Evolutionary conservation across 2,329 filamentous ascomycete genomes (phyloP).

Genomic region (Pseudogymnoascus sp.): DNA sequence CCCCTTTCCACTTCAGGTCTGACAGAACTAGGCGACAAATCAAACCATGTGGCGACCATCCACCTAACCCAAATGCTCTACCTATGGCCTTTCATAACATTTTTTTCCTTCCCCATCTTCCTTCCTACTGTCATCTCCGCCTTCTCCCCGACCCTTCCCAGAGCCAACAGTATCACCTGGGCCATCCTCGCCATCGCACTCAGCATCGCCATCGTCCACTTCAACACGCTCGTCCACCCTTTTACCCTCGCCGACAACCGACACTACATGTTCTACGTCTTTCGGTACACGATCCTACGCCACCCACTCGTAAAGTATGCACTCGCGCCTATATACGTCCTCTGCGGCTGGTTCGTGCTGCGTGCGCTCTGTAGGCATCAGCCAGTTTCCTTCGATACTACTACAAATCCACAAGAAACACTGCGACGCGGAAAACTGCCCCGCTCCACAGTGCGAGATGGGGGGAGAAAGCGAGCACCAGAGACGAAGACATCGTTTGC

Average conservation of each 20-base stretch:
- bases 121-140: slow-evolving; percentile 41
- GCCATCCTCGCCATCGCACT: neutral
- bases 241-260: slow-evolving; percentile 95
- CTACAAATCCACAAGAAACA: slow-evolving; percentile 14
- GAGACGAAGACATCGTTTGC: slow-evolving; percentile 39
- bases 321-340: slow-evolving; percentile 61
- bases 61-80: slow-evolving; percentile 92
- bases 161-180: slow-evolving; percentile 4
- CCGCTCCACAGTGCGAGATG: slow-evolving; percentile 11
- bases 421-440: slow-evolving; percentile 9
- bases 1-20: neutral
- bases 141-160: slow-evolving; percentile 30
- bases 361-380: slow-evolving; percentile 38
- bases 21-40: slow-evolving; percentile 66
- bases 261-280: slow-evolving; percentile 96
- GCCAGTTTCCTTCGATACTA: slow-evolving; percentile 16
- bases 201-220: slow-evolving; percentile 49
- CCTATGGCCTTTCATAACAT: slow-evolving; percentile 80
- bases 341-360: slow-evolving; percentile 61
- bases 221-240: slow-evolving; percentile 90
- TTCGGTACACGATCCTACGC: slow-evolving; percentile 68
- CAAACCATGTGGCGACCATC: slow-evolving; percentile 82
- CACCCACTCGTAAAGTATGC: slow-evolving; percentile 56
- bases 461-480: slow-evolving; percentile 16
- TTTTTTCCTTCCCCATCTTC: slow-evolving; percentile 80